Base-by-base conservation (phyloP, 2,329 filamentous ascomycete species). In the Endothia cerciana region DNA sequence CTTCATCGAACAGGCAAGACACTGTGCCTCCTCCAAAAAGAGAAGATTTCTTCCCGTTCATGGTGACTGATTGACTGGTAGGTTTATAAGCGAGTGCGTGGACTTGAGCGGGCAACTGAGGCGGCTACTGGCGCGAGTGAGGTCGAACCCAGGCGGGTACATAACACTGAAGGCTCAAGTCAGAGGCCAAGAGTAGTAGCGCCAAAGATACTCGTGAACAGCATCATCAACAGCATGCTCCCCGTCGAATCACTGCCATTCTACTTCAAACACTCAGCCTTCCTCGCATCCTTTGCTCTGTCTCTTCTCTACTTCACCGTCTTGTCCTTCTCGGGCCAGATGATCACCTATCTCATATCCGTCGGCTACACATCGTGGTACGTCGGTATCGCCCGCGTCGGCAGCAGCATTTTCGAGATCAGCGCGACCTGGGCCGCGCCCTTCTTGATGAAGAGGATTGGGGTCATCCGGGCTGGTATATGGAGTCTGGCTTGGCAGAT, bases 401-500 rank as follows among this genome's bases (percentile, higher is more conserved):
- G 81, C 4, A 83, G 84, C 38, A 83, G 85, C 0, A 64, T 81
- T 2, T 81, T 87, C 60, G 89, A 91, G 72, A 75, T 91, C 2
- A 78, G 78, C 8, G 87, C 88, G 0, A 91, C 89, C 0, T 89
- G 85, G 81, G 73, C 83, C 0, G 86, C 83, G 0, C 88, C 88
- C 0, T 76, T 78, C 63, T 73, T 89, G 17, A 88, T 87, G 80
- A 71, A 70, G 2, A 77, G 75, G 47, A 83, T 89, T 47, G 87
- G 88, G 0, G 77, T 83, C 0, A 79, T 91, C 8, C 80, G 91
- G n/a, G 82, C 85, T 0, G 91, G 90, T 0, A 80, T 93, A 3
- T 93, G 91, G 91, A 87, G 87, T 68, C 73, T 89, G 11, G 88
- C 84, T 64, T 91, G 88, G 85, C 89, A 93, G 72, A 79, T 89